Evolutionary conservation across 2,329 filamentous ascomycete genomes (phyloP).

Genomic region (Fragosphaeria purpurea): DNA sequence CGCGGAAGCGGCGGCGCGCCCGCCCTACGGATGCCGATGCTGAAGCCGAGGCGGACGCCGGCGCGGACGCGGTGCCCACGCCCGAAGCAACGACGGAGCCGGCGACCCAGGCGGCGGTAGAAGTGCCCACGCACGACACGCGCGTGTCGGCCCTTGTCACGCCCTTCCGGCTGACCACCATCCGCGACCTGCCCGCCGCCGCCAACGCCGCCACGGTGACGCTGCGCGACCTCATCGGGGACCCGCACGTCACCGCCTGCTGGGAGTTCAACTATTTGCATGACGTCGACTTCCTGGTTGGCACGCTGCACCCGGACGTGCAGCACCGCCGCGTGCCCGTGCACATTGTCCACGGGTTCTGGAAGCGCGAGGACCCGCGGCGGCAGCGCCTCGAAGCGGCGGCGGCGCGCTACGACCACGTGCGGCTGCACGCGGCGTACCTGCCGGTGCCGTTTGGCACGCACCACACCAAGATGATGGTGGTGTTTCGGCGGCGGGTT

Average conservation of each 20-base stretch:
- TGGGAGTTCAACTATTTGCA: conserved; percentile 64
- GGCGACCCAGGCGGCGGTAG: neutral
- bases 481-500: conserved; percentile 55
- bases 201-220: conserved; percentile 57
- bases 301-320: conserved; percentile 42
- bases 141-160: neutral
- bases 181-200: conserved; percentile 49
- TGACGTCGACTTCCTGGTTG: conserved; percentile 47
- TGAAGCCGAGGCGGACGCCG: too few relatives aligned
- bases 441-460: conserved; percentile 82
- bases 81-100: neutral
- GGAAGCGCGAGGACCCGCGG: conserved; percentile 56
- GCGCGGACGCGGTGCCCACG: too few relatives aligned
- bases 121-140: too few relatives aligned
- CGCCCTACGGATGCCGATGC: neutral
- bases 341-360: conserved; percentile 51
- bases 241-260: conserved; percentile 61
- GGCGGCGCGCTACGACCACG: conserved; percentile 53
- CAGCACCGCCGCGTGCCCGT: conserved; percentile 35
- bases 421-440: conserved; percentile 61
- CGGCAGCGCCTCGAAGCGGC: conserved; percentile 50
- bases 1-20: conserved; percentile 23
- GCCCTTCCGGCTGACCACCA: conserved; percentile 61
- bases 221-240: conserved; percentile 58
- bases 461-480: conserved; percentile 78